phyloP scores from a whole-genome alignment of 345 rosid genomes.

The Syzygium aromaticum region DNA sequence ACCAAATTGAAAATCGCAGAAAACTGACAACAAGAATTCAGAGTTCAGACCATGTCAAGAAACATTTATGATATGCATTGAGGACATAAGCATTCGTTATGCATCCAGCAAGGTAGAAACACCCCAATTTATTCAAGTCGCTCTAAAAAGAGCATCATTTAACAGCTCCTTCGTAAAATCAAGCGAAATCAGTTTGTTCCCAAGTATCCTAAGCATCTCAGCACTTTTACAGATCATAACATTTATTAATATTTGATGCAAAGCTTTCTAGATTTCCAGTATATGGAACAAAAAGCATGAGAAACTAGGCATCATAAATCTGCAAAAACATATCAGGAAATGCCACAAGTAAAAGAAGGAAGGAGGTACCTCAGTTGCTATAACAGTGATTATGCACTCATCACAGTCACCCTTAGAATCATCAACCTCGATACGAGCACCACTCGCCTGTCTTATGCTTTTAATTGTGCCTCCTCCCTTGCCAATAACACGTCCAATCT shows the following conservation, averaged over 20 bases:
- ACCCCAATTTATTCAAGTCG: background rate
- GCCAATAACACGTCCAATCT: slow-evolving; percentile 96
- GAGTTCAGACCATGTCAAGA: background rate
- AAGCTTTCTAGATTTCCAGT: background rate
- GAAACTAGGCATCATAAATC: background rate
- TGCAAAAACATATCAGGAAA: background rate
- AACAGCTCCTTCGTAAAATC: background rate
- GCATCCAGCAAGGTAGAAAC: background rate
- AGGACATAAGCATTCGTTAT: background rate
- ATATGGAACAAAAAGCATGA: background rate
- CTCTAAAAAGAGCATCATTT: background rate
- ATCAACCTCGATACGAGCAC: slow-evolving; percentile 82
- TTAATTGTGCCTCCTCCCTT: slow-evolving; percentile 89
- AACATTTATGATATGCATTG: background rate
- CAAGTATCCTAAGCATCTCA: background rate
- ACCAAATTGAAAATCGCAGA: background rate
- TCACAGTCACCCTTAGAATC: slow-evolving; percentile 60
- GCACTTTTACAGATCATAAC: background rate
- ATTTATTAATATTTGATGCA: background rate
- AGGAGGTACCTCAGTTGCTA: slow-evolving; percentile 51
- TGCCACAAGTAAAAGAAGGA: background rate
- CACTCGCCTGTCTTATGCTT: slow-evolving; percentile 83
- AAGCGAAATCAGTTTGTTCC: background rate
- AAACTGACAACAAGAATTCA: background rate
- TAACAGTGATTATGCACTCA: slow-evolving; percentile 61